Conservation (phyloP, 305 asterid genomes). For the Nicotiana rustica region DNA sequence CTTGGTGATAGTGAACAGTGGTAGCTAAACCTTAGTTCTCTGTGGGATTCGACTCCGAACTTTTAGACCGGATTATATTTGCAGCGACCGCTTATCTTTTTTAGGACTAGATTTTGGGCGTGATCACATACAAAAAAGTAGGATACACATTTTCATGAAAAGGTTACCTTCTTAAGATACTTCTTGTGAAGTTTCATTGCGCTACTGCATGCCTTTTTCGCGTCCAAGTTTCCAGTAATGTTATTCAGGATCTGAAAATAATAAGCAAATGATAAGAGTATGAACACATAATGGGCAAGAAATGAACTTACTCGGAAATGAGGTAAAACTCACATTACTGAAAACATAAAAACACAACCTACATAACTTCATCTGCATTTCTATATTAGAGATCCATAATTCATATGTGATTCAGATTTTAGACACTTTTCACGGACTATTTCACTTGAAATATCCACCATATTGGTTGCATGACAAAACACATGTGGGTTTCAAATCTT, state of each 20-base stretch:
- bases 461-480: background rate
- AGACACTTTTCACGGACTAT: background rate
- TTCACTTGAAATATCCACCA: background rate
- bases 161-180: slow-evolving; percentile 73
- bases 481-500: background rate
- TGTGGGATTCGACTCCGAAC: too few relatives aligned
- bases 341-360: background rate
- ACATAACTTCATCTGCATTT: background rate
- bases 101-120: too few relatives aligned
- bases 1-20: too few relatives aligned
- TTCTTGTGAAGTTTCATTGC: slow-evolving; percentile 93
- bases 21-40: too few relatives aligned
- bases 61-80: too few relatives aligned
- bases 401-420: background rate
- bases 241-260: slow-evolving; percentile 72
- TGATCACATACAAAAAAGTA: background rate
- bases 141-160: background rate
- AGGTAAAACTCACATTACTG: background rate
- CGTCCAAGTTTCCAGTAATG: slow-evolving; percentile 82
- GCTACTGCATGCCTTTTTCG: slow-evolving; percentile 74
- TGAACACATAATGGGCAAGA: background rate
- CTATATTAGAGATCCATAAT: background rate
- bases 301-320: background rate
- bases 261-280: background rate
- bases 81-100: too few relatives aligned